A percentile compares a stretch with the other conserved stretches of the same genome.
Conservation (phyloP, 257 asterid genomes). For the Primulina tabacum region DNA sequence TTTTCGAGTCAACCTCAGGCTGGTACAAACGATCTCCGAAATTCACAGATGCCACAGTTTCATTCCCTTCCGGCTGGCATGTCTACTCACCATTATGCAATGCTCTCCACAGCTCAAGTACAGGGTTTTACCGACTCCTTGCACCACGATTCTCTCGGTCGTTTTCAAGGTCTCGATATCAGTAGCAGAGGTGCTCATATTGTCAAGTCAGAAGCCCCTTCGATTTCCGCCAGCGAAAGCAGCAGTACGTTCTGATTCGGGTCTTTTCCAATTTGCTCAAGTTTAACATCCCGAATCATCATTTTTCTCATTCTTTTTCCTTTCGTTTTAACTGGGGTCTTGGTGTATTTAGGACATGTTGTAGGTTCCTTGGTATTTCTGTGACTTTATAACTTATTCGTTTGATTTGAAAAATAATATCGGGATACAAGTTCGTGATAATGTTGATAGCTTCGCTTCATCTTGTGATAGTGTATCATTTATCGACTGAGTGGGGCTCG, state of each 20-base stretch:
- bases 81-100: conserved; percentile 45
- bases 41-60: conserved; percentile 57
- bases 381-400: conserved; percentile 15
- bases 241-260: conserved; percentile 57
- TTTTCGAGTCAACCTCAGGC: conserved; percentile 52
- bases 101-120: conserved; percentile 28
- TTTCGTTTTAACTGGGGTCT: conserved; percentile 25
- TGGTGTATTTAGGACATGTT: conserved; percentile 24
- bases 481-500: conserved; percentile 21
- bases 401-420: conserved; percentile 22
- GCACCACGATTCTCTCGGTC: conserved; percentile 52
- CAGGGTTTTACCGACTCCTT: conserved; percentile 31
- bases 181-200: conserved; percentile 43
- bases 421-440: conserved; percentile 9
- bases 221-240: conserved; percentile 62
- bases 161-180: conserved; percentile 62
- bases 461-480: conserved; percentile 20
- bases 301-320: conserved; percentile 24
- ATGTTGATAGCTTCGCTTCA: conserved; percentile 16
- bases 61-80: conserved; percentile 51
- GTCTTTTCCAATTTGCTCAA: conserved; percentile 16
- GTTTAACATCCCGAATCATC: conserved; percentile 33
- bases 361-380: conserved; percentile 24
- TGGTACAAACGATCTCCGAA: conserved; percentile 42
- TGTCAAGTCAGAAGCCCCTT: conserved; percentile 57